These are phyloP conservation scores for Chaetomium cochliodes DNA, from an alignment of 495 filamentous ascomycete genomes.

Conservation along the genomic window DNA sequence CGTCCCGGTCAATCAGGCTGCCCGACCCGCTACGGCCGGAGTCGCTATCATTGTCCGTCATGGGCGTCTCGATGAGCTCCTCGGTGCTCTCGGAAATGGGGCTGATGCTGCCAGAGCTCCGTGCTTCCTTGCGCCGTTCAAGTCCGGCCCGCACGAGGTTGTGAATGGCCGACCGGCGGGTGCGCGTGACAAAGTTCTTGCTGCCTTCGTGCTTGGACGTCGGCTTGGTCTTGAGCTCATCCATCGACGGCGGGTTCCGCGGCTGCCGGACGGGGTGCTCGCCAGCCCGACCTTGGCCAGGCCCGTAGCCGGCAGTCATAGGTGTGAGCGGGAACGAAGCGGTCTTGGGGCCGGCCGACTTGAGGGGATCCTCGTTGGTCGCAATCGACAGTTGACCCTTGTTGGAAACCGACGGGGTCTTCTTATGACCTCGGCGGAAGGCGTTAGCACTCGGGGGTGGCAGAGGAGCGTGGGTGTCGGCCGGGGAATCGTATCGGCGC, in stretches of 20 bases:
- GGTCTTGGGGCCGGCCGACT: slow-evolving; percentile 71
- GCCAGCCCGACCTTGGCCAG: slow-evolving; percentile 86
- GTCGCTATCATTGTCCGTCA: slow-evolving; percentile 78
- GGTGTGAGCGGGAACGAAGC: slow-evolving; percentile 77
- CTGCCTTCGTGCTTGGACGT: slow-evolving; percentile 94
- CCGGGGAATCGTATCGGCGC: slow-evolving; percentile 57
- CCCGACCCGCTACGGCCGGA: slow-evolving; percentile 75
- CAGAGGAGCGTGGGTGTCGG: slow-evolving; percentile 65
- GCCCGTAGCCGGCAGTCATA: slow-evolving; percentile 77
- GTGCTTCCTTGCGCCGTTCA: slow-evolving; percentile 71
- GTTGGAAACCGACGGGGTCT: slow-evolving; percentile 73
- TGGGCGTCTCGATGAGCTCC: slow-evolving; percentile 64
- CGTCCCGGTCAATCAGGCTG: slow-evolving; percentile 64
- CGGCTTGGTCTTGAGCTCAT: slow-evolving; percentile 86
- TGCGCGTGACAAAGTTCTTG: slow-evolving; percentile 96
- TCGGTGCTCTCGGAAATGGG: slow-evolving; percentile 81
- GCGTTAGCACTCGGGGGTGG: slow-evolving; percentile 79
- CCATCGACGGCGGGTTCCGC: slow-evolving; percentile 84
- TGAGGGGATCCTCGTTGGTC: slow-evolving; percentile 52
- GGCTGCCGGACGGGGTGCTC: slow-evolving; percentile 95
- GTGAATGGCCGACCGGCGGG: slow-evolving; percentile 86
- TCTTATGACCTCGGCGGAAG: slow-evolving; percentile 91
- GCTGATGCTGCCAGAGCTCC: slow-evolving; percentile 74
- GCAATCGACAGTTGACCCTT: slow-evolving; percentile 59
- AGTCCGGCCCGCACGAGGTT: slow-evolving; percentile 88